Evolutionary conservation across 1,139 yeast species (phyloP).

Genomic region (Sugiyamaella castrensis): DNA sequence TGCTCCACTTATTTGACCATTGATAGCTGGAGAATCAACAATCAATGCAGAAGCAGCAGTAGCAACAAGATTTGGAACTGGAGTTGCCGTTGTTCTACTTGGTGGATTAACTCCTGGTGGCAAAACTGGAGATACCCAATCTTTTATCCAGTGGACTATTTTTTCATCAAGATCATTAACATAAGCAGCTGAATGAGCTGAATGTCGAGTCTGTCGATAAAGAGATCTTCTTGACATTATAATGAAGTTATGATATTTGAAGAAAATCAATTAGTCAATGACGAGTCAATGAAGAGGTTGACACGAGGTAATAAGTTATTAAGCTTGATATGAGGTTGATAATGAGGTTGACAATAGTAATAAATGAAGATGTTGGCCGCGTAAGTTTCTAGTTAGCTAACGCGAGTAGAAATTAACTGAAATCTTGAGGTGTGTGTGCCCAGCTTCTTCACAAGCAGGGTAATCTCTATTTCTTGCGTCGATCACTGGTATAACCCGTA

Average conservation of each 20-base stretch:
- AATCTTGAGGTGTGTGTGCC: no score
- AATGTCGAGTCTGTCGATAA: constrained; percentile 32
- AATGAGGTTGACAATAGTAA: background rate
- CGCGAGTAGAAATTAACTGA: no score
- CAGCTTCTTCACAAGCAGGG: no score
- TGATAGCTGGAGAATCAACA: constrained; percentile 15
- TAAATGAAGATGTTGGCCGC: no score
- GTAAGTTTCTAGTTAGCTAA: no score
- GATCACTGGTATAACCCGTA: no score
- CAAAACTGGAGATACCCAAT: constrained; percentile 30
- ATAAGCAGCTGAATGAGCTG: constrained; percentile 22
- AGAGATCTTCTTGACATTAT: constrained; percentile 32
- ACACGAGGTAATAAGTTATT: no score
- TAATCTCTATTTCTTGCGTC: no score
- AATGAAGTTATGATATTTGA: background rate
- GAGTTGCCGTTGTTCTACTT: constrained; percentile 14
- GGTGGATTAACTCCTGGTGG: constrained; percentile 14
- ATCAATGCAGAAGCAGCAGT: constrained; percentile 1
- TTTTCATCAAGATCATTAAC: constrained; percentile 31
- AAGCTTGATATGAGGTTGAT: no score
- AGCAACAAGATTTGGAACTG: constrained; percentile 17
- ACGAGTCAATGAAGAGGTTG: background rate
- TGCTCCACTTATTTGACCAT: constrained; percentile 16
- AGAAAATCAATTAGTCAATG: background rate
- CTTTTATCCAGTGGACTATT: constrained; percentile 32